Percentiles rank a stretch among this genome's conserved stretches.
These are phyloP conservation scores for Aureobasidium sp. DNA, from an alignment of 2,329 filamentous ascomycete species.

Conservation along the genomic window DNA sequence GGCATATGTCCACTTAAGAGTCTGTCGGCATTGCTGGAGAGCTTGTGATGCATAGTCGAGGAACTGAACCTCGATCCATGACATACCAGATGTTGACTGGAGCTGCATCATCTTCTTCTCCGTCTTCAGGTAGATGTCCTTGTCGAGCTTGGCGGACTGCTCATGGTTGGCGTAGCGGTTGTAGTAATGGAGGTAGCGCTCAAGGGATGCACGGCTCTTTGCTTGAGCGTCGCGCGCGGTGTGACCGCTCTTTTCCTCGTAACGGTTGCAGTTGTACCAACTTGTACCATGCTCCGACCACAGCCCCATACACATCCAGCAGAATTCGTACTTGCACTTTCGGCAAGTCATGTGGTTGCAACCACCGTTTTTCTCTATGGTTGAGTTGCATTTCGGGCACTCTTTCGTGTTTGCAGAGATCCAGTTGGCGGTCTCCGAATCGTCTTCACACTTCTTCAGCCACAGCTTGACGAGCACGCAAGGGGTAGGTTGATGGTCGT, in stretches of 20 bases:
- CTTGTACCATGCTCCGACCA: slow-evolving; percentile 98
- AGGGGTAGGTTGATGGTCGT: slow-evolving; percentile 88
- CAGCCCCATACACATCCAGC: slow-evolving; percentile 99
- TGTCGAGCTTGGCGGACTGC: slow-evolving; percentile 92
- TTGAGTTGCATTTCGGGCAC: slow-evolving; percentile 91
- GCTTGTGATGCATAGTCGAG: slow-evolving; percentile 88
- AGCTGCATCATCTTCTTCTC: slow-evolving; percentile 99
- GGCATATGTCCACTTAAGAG: slow-evolving; percentile 97
- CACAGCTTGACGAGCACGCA: slow-evolving; percentile 88
- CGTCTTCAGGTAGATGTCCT: slow-evolving; percentile 90
- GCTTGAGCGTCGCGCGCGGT: slow-evolving; percentile 91
- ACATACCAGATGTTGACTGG: slow-evolving; percentile 89
- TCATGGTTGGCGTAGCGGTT: slow-evolving; percentile 99
- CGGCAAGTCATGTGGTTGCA: slow-evolving; percentile 98
- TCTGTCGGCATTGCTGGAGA: slow-evolving; percentile 94
- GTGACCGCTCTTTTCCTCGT: slow-evolving; percentile 87
- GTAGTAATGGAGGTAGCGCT: slow-evolving; percentile 98
- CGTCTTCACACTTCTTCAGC: slow-evolving; percentile 97
- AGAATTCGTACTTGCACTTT: slow-evolving; percentile 95
- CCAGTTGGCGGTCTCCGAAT: slow-evolving; percentile 98
- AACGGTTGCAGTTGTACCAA: slow-evolving; percentile 99
- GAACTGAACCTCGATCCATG: slow-evolving; percentile 99
- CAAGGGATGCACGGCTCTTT: slow-evolving; percentile 79
- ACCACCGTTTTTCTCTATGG: slow-evolving; percentile 97
- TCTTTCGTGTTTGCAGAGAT: slow-evolving; percentile 99